Evolutionary conservation across 352 stramenopile species (phyloP).

Genomic region (Nothophytophthora sp.): DNA sequence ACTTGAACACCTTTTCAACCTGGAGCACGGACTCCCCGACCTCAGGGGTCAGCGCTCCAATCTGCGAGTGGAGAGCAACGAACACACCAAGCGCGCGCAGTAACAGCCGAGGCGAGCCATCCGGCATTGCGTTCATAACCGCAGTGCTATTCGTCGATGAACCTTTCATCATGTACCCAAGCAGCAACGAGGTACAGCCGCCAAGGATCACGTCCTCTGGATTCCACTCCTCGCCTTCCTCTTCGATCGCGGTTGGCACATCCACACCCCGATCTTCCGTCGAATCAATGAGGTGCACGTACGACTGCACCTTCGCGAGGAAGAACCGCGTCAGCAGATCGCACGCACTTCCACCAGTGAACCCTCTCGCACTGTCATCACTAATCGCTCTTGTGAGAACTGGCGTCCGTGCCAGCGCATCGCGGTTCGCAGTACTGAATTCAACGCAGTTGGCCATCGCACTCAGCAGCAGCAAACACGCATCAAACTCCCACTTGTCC

Average conservation of each 20-base stretch:
- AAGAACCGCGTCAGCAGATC: slow-evolving; percentile 58
- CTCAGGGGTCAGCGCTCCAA: slow-evolving; percentile 70
- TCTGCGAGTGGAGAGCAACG: slow-evolving; percentile 73
- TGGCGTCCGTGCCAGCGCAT: slow-evolving; percentile 22
- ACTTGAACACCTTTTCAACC: slow-evolving; percentile 70
- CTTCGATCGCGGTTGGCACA: slow-evolving; percentile 11
- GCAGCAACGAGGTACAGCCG: slow-evolving; percentile 62
- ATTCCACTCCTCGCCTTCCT: slow-evolving; percentile 40
- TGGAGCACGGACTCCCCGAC: slow-evolving; percentile 63
- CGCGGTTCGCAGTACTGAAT: slow-evolving; percentile 53
- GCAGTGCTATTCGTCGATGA: slow-evolving; percentile 32
- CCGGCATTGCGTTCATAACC: slow-evolving; percentile 46
- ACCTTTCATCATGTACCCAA: slow-evolving; percentile 73
- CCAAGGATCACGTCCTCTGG: slow-evolving; percentile 79
- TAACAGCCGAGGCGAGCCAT: slow-evolving; percentile 45
- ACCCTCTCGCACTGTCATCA: background rate
- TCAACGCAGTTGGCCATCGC: slow-evolving; percentile 77
- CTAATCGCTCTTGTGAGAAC: background rate
- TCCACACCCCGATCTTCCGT: slow-evolving; percentile 6
- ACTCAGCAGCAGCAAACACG: slow-evolving; percentile 58
- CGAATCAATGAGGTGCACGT: slow-evolving; percentile 40
- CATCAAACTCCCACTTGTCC: slow-evolving; percentile 62
- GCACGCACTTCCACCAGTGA: slow-evolving; percentile 18
- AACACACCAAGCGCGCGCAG: slow-evolving; percentile 63
- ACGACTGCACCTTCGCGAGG: slow-evolving; percentile 52